phyloP scores from a whole-genome alignment of 78 protist species.

The Dictyostelium purpureum region DNA sequence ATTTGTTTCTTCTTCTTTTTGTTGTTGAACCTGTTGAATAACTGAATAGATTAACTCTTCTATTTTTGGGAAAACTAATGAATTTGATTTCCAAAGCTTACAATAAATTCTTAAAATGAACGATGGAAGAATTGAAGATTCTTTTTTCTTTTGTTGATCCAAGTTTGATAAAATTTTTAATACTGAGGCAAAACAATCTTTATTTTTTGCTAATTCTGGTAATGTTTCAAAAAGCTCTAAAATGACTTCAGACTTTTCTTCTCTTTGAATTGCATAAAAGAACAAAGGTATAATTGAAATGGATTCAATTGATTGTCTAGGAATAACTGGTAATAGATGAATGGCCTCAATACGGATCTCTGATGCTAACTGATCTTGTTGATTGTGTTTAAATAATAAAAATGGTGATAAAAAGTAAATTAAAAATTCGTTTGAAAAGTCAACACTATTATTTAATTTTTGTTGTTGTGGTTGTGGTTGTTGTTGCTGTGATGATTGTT shows the following conservation, averaged over 20 bases:
- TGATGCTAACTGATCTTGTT: neutral
- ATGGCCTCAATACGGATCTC: neutral
- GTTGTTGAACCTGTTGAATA: neutral
- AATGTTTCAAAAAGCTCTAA: neutral
- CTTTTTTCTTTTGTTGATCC: neutral
- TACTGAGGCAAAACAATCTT: neutral
- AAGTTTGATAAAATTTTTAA: neutral
- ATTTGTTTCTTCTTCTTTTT: no score
- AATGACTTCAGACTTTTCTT: neutral
- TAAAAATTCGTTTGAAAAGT: conserved; percentile 28
- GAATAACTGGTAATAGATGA: neutral
- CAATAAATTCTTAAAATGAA: conserved; percentile 6
- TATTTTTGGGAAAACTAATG: conserved; percentile 7
- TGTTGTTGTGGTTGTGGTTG: no score
- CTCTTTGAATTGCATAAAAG: conserved; percentile 5
- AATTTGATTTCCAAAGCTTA: neutral
- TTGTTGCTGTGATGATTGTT: neutral
- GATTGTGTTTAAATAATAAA: neutral
- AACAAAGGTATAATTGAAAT: conserved; percentile 10
- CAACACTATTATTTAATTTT: neutral
- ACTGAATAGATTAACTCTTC: conserved; percentile 21
- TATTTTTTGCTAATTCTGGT: neutral
- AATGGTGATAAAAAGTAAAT: conserved; percentile 31
- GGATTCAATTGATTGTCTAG: neutral
- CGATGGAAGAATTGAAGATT: neutral